Evolutionary conservation across 208 protist species (phyloP), one percentile per base, ranked within the genome.

Genomic region (Eutreptiella sp.): DNA sequence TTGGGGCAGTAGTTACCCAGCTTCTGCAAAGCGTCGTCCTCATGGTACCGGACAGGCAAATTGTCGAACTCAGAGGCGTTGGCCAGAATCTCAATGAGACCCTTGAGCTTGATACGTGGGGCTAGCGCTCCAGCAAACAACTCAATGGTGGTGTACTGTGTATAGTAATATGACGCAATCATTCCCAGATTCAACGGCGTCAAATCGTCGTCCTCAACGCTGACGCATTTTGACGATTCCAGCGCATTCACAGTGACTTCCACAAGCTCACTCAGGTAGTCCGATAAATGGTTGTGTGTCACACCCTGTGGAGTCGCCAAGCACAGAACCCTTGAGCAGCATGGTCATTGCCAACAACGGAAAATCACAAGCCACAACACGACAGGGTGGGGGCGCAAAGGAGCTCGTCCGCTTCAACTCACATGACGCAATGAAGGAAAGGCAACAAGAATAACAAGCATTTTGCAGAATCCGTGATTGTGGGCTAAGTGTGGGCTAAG

Each of bases 211-310:
- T 83, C 71, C 29, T 86, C 69, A 1, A 72, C 63, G 1, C 39
- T 16, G 23, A 95, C 77, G 69, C 84, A 93, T 19, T 87, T 74
- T n/a, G 73, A 66, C 46, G 76, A 41, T 53, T 87, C 66, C n/a
- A 92, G 70, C 38, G 87, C 81, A 1, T 46, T 27, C 0, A 93
- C 27, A 0, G 62, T 75, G 11, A 55, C 73, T 50, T 95, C 89
- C 3, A 94, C 79, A n/a, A 94, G 67, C 45, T 94, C 89, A 3
- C 77, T 88, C 16, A 95, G 58, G 68, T 90, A 72, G 55, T 94
- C 87, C 0, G 69, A 81, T 0, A 95, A 39, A 46, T 93, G 83
- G 4, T 73, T 38, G 53, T 90, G 53, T 1, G 75, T 62, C 0
- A 62, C 61, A 26, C 83, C 85, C 24, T 26, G n/a, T n/a, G n/a